Base-by-base conservation (phyloP, 2,329 filamentous ascomycete species). In the Metarhizium robertsii region DNA sequence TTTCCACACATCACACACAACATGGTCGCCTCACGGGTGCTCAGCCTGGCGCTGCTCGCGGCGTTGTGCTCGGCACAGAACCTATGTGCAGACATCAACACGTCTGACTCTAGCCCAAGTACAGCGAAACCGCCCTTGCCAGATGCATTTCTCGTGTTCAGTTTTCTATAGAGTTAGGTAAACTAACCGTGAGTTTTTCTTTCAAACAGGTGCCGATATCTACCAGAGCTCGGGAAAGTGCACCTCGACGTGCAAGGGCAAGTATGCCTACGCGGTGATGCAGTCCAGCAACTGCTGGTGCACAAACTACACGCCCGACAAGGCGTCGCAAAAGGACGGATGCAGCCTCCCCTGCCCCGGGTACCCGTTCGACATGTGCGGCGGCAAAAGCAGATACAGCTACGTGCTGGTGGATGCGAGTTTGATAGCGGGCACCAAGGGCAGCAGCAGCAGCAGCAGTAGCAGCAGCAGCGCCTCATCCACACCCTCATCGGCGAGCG, bases 251-350 rank as follows among this genome's bases (percentile, higher is more conserved):
- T 56, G 54, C 51, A n/a, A 7, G 45, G 34, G n/a, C 16, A 25
- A 50, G 20, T 53, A 20, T 30, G 55, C 55, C 10, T 53, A 53
- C 32, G 55, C 47, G 16, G 48, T 56, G 2, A 16, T 56, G 2
- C 55, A 53, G 32, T 40, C 38, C 47, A 53, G 32, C 40, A 34
- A 47, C 46, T 56, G 55, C 42, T 56, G 55, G 55, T 56, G 55
- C 34, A 50, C 52, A 11, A 56, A 56, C 25, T 50, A 53, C 47
- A 47, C 29, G 6, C 55, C 55, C 11, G 52, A 53, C 25, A 13
- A 10, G 47, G 34, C 46, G 10, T 47, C 47, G 14, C 55, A 53
- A 34, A 14, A 49, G 47, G 30, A 34, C 38, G 51, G 46, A 16
- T 56, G 55, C 47, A 40, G 18, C 14, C 16, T 47, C 2, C 30